phyloP scores from a whole-genome alignment of 1,139 yeast species.

The Pichia sp. region DNA sequence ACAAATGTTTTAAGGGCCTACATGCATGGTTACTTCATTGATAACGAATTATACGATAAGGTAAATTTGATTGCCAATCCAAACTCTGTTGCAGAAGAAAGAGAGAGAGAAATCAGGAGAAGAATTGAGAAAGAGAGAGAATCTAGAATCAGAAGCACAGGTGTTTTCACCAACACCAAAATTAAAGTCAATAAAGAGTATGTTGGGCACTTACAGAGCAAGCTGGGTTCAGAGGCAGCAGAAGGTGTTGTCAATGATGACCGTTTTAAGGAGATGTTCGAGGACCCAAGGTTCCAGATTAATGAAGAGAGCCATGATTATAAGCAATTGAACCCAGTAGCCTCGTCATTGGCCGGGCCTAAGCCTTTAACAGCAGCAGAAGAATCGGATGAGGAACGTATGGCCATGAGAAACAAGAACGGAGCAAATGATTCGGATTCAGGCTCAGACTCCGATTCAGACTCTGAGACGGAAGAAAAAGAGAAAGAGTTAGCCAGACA shows the following conservation, averaged over 20 bases:
- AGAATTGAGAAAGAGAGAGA: conserved; percentile 90
- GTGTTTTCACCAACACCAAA: conserved; percentile 66
- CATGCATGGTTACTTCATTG: conserved; percentile 97
- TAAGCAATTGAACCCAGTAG: conserved; percentile 86
- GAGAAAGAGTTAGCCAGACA: conserved; percentile 40
- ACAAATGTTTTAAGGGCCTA: conserved; percentile 89
- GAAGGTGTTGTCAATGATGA: conserved; percentile 58
- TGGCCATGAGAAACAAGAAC: conserved; percentile 28
- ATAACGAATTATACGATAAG: conserved; percentile 86
- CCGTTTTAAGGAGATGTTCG: conserved; percentile 91
- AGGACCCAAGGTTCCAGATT: conserved; percentile 88
- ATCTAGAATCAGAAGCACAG: conserved; percentile 87
- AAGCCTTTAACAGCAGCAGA: conserved; percentile 72
- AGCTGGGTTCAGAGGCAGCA: conserved; percentile 45
- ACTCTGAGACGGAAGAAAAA: conserved; percentile 34
- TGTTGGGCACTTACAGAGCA: conserved; percentile 66
- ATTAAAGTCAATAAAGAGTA: conserved; percentile 85
- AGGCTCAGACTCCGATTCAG: conserved; percentile 33
- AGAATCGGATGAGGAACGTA: conserved; percentile 74
- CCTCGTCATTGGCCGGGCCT: conserved; percentile 29
- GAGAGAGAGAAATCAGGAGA: conserved; percentile 86
- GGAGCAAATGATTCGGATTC: conserved; percentile 29
- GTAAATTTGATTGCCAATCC: conserved; percentile 92
- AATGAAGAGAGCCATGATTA: conserved; percentile 85
- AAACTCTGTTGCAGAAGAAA: conserved; percentile 80